Base-by-base conservation (phyloP, 305 asterid genomes). In the Fraxinus sp. region DNA sequence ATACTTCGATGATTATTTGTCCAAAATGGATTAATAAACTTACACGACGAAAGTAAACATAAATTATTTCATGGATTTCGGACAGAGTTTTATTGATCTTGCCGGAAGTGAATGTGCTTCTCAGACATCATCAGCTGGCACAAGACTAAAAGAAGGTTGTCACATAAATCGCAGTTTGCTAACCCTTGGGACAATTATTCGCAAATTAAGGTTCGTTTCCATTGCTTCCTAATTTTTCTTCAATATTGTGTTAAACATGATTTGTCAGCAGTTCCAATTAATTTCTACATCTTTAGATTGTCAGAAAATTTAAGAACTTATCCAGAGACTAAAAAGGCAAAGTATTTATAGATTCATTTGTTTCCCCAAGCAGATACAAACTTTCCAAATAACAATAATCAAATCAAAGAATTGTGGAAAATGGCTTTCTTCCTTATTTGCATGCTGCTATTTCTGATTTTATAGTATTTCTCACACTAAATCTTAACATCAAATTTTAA, bases 51-150 rank as follows among this genome's bases (percentile, higher is more conserved):
- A 32, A 59, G 32, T 36, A 30, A 35, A 80, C 4, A 3, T 70
- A 57, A 39, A 30, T 9, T 3, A 35, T 39, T 80, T 75, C 75
- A 35, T 74, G 72, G 13, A 41, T 71, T 57, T 62, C 43, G 32
- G 18, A 62, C 88, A 96, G 99, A 91, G 90, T 86, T 95, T 97
- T 83, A 96, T 97, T 70, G 99, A 95, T 95, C 97, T 97, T 75
- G 99, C 99, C 13, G 99, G 99, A 87, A 95, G 99, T 80, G 99
- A 97, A 87, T 98, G 98, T 77, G 92, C 97, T 78, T 92, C 96
- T 81, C 96, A 92, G 81, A 90, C 97, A 16, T 43, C 82, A 79
- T 88, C 95, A 20, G 92, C 91, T 7, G 93, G 93, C 28, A 84
- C 94, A 11, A 87, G 97, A 59, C 82, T 93, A 11, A 95, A 95